Percentiles rank a stretch among this genome's conserved stretches.
phyloP scores from a whole-genome alignment of 2,329 filamentous ascomycete species.

The Tolypocladium tundrense region DNA sequence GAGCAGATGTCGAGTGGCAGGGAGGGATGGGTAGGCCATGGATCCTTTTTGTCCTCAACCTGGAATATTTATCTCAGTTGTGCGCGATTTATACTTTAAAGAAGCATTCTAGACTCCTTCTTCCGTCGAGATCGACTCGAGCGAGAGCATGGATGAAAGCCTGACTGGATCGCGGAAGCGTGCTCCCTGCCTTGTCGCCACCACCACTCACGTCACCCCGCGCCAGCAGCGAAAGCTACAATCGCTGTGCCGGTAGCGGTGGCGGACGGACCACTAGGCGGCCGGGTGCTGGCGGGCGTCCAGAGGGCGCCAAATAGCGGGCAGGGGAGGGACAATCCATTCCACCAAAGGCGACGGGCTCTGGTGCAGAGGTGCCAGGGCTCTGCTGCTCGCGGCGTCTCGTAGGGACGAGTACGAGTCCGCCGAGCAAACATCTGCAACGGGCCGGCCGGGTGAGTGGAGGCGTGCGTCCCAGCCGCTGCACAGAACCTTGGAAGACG shows the following conservation, averaged over 20 bases:
- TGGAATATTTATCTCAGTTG: background rate
- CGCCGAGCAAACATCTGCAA: background rate
- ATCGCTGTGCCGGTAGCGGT: background rate
- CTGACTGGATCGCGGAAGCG: background rate
- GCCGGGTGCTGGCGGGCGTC: background rate
- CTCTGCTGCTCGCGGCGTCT: background rate
- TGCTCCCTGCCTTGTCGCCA: background rate
- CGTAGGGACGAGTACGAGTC: background rate
- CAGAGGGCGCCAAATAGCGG: background rate
- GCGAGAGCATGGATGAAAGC: background rate
- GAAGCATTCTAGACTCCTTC: background rate
- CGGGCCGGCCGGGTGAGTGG: background rate
- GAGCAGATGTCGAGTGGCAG: no score
- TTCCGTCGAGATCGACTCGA: background rate
- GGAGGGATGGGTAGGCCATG: no score
- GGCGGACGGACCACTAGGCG: background rate
- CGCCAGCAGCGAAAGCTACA: background rate
- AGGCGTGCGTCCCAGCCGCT: background rate
- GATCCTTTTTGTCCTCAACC: background rate
- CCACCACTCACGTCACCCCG: background rate
- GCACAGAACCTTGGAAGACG: background rate
- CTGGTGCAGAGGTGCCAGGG: background rate
- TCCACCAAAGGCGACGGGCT: background rate
- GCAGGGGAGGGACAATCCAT: background rate
- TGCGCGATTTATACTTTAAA: background rate